Base-by-base conservation (phyloP, 2,329 filamentous ascomycete species). In the Pezicula radicicola region DNA sequence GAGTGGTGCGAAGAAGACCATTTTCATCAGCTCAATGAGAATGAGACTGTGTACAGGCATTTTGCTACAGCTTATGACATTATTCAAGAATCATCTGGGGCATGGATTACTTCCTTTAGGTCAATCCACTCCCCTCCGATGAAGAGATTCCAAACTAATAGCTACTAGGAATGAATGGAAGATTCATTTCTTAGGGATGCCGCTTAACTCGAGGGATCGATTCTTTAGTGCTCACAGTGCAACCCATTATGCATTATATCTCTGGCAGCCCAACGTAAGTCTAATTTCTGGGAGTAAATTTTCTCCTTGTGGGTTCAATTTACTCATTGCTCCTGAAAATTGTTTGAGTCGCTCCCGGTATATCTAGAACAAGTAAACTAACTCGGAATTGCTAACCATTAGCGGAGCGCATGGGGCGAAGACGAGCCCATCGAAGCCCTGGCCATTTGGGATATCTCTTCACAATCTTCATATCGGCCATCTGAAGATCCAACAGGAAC, bases 141-240 rank as follows among this genome's bases (percentile, higher is more conserved):
- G 37, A 40, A 9, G 37, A n/a, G 25, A 6, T 15, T 27, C 10
- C 13, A 4, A 28, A 45, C n/a, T 28, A 16, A 28, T n/a, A n/a
- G 25, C 30, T 6, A 25, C 10, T 42, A 63, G 63, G 39, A 65
- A 62, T 42, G 80, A 85, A 62, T 86, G 79, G 78, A 80, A 80
- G 60, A 78, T 84, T 36, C 77, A 83, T 66, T 78, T 78, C 59
- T 67, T 80, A 1, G 81, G 80, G 9, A 69, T 84, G 46, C 75
- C 80, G 1, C 61, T 83, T 6, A 78, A 76, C 58, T 69, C 72
- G n/a, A 68, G 72, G 37, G 80, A 84, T 61, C 77, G 81, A n/a
- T 84, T 85, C 72, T 83, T 81, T 66, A 85, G 81, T 9, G 68
- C 78, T 1, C 83, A 87, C 62, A 84, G 72, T 45, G 62, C 71